Evolutionary conservation across 192 early-diverging fungal genomes (phyloP).

Genomic region (Dispira simplex): DNA sequence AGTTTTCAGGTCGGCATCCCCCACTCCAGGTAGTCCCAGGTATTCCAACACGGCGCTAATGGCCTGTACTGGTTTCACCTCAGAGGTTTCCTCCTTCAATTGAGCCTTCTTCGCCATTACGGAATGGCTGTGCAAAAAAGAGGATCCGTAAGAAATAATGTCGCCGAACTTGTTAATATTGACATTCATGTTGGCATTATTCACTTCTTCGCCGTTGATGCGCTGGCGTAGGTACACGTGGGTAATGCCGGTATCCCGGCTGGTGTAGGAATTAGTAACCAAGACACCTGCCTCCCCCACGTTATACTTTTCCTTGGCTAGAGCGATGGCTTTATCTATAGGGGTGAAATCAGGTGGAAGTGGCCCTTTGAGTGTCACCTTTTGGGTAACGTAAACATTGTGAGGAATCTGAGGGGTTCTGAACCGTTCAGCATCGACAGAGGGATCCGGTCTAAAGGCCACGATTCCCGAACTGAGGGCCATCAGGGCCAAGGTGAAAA

Average conservation of each 20-base stretch:
- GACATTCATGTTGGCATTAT: constrained; percentile 44
- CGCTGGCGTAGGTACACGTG: constrained; percentile 47
- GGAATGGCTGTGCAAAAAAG: constrained; percentile 12
- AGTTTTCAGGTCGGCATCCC: neutral
- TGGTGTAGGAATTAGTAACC: constrained; percentile 23
- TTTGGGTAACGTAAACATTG: too few species aligned
- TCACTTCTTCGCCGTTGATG: constrained; percentile 30
- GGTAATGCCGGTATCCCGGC: constrained; percentile 35
- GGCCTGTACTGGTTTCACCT: neutral
- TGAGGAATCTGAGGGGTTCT: too few species aligned
- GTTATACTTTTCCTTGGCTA: constrained; percentile 12
- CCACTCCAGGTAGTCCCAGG: neutral
- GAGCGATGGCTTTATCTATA: neutral
- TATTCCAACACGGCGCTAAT: neutral
- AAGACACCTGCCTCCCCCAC: constrained; percentile 17
- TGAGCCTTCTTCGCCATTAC: neutral
- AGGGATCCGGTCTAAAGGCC: too few species aligned
- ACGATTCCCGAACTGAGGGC: too few species aligned
- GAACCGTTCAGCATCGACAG: too few species aligned
- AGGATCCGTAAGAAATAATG: constrained; percentile 26
- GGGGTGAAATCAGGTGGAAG: neutral
- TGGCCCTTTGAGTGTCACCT: too few species aligned
- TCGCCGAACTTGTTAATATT: constrained; percentile 24
- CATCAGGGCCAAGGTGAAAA: too few species aligned
- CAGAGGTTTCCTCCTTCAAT: neutral